phyloP scores from a whole-genome alignment of 257 asterid species.

The Agastache rugosa region DNA sequence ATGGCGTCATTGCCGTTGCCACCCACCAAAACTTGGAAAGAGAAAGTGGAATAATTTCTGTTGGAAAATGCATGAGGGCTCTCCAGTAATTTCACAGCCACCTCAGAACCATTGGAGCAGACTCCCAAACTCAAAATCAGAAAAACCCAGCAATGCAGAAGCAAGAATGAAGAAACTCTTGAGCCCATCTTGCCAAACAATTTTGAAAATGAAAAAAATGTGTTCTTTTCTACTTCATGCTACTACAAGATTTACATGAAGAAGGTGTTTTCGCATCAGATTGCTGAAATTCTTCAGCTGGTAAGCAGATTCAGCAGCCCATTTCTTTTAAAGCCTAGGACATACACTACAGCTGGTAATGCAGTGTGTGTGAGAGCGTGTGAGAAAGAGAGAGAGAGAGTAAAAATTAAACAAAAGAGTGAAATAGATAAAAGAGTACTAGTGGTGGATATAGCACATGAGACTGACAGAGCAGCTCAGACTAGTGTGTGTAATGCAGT shows the following conservation, averaged over 20 bases:
- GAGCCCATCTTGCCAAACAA: constrained; percentile 48
- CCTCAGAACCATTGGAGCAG: constrained; percentile 42
- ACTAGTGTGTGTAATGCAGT: constrained; percentile 36
- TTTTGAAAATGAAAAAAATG: background rate
- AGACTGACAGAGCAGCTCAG: constrained; percentile 62
- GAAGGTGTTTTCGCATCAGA: background rate
- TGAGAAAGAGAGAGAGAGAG: constrained; percentile 28
- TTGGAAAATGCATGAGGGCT: constrained; percentile 73
- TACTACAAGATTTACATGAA: constrained; percentile 16
- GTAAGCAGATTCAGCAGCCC: constrained; percentile 14
- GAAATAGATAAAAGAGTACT: constrained; percentile 38
- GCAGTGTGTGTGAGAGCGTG: constrained; percentile 27
- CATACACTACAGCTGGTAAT: constrained; percentile 7
- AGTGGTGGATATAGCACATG: constrained; percentile 72
- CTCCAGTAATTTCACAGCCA: constrained; percentile 58
- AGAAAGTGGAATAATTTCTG: constrained; percentile 59
- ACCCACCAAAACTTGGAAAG: constrained; percentile 56
- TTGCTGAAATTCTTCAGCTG: constrained; percentile 22
- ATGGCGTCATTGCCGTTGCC: constrained; percentile 43
- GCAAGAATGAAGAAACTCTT: constrained; percentile 38
- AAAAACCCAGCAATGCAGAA: constrained; percentile 49
- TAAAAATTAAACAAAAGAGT: constrained; percentile 22
- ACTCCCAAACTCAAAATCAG: constrained; percentile 46
- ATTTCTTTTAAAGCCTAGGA: background rate
- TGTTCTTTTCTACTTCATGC: background rate